Evolutionary conservation across 108 stramenopile species (phyloP).

Genomic region (Cyclotella cryptica): DNA sequence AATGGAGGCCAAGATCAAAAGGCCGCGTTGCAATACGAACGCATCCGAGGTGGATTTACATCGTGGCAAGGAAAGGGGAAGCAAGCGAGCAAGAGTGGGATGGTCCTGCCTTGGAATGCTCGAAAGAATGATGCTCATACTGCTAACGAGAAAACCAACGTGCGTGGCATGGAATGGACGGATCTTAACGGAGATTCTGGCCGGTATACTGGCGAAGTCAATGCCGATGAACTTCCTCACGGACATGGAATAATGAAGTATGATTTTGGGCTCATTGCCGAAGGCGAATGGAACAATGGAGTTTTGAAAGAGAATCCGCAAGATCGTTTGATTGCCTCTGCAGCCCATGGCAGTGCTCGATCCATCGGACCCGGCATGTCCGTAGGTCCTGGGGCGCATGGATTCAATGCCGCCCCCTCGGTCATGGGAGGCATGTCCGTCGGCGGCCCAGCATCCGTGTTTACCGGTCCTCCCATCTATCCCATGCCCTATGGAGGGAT

Average conservation of each 20-base stretch:
- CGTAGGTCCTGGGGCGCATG: conserved; percentile 17
- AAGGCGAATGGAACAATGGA: conserved; percentile 31
- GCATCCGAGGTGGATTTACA: conserved; percentile 22
- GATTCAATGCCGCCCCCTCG: background rate
- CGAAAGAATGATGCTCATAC: conserved; percentile 17
- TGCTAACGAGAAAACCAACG: conserved; percentile 11
- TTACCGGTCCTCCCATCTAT: background rate
- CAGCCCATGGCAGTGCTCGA: conserved; percentile 6
- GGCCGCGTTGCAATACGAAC: conserved; percentile 14
- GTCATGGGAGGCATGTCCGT: conserved; percentile 17
- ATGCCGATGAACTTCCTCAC: conserved; percentile 8
- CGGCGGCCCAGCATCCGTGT: background rate
- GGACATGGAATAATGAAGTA: conserved; percentile 27
- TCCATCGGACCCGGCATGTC: conserved; percentile 24
- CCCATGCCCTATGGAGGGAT: conserved; percentile 10
- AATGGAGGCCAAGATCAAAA: conserved; percentile 23
- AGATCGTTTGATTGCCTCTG: conserved; percentile 8
- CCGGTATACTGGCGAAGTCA: conserved; percentile 19
- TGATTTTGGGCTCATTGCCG: conserved; percentile 30
- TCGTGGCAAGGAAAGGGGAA: conserved; percentile 21
- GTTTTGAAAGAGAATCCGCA: conserved; percentile 22
- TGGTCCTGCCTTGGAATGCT: conserved; percentile 21
- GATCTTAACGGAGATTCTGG: conserved; percentile 27
- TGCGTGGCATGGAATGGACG: conserved; percentile 27
- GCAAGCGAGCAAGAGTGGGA: conserved; percentile 9